These are phyloP conservation scores for Sextonia rubra DNA, from an alignment of 164 flowering plant genomes.

Conservation along the genomic window DNA sequence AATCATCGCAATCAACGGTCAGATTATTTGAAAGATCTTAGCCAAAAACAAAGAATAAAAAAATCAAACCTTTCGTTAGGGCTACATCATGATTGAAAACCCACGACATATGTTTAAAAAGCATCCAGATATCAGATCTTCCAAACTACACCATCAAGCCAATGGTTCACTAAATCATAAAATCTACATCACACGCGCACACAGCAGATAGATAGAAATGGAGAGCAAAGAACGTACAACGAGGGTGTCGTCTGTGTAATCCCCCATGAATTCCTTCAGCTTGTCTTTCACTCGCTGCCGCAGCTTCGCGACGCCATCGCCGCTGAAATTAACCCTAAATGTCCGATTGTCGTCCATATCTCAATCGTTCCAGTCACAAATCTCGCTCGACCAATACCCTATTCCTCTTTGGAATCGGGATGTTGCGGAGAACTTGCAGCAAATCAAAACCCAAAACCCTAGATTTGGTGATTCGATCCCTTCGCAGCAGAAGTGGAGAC, in stretches of 20 bases:
- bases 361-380: not conserved
- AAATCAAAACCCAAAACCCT: slow-evolving; percentile 4
- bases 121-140: too few relatives aligned
- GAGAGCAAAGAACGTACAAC: slow-evolving; percentile 47
- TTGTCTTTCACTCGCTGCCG: slow-evolving; percentile 53
- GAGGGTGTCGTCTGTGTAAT: slow-evolving; percentile 88
- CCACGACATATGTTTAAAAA: too few relatives aligned
- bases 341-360: slow-evolving; percentile 42
- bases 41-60: too few relatives aligned
- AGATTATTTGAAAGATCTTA: not conserved
- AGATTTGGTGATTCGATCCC: not conserved
- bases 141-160: not conserved
- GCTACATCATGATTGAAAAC: too few relatives aligned
- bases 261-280: slow-evolving; percentile 87
- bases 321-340: slow-evolving; percentile 55
- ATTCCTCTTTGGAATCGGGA: not conserved
- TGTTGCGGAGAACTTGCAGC: not conserved
- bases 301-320: slow-evolving; percentile 54
- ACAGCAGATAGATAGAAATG: not conserved
- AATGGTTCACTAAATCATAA: not conserved
- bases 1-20: not conserved
- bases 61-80: too few relatives aligned
- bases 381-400: not conserved
- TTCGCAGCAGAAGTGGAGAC: too few relatives aligned
- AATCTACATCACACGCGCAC: not conserved